Base-by-base conservation (phyloP, 2,329 filamentous ascomycete species). In the Trichoderma koningiopsis region DNA sequence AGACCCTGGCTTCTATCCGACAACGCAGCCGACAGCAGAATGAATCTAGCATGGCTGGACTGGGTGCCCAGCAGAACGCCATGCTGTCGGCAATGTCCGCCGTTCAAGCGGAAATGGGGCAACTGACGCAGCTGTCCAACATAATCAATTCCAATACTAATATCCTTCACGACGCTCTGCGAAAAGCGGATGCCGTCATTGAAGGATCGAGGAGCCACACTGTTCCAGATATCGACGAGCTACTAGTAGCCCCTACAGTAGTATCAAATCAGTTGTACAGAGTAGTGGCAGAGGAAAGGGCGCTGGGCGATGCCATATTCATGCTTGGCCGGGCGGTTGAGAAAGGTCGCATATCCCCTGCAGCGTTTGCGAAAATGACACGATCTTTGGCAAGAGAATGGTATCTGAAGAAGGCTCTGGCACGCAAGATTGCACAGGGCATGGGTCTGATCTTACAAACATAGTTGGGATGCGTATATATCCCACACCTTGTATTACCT, bases 231-330 rank as follows among this genome's bases (percentile, higher is more conserved):
- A 91, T 98, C 60, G 96, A 99, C 78, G 94, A 97, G 70, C 86
- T 98, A 40, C 84, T 99, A 3, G 93, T 97, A n/a, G 93, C 94
- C 3, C 94, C 95, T 0, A 97, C 93, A 0, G 91, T 97, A 1
- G 96, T 97, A 5, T 93, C 92, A 0, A 94, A 95, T 73, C 96
- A 99, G 83, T 83, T 99, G 27, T 99, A 98, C 80, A 89, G 90
- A 59, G 84, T 96, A 2, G 92, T 94, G 33, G 93, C 94, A 1
- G 96, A 99, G 77, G 95, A 97, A 81, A 87, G 91, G 73, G 94
- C 92, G 3, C 87, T 97, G 59, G 91, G 91, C 37, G 95, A 97
- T 77, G 92, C 93, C 3, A 89, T 98, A 72, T 97, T 96, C 76
- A 90, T 94, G 71, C 83, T 96, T 16, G 91, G 91, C 1, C 83